Base-by-base conservation (phyloP, 2,329 filamentous ascomycete species). In the Lecanicillium sp. region DNA sequence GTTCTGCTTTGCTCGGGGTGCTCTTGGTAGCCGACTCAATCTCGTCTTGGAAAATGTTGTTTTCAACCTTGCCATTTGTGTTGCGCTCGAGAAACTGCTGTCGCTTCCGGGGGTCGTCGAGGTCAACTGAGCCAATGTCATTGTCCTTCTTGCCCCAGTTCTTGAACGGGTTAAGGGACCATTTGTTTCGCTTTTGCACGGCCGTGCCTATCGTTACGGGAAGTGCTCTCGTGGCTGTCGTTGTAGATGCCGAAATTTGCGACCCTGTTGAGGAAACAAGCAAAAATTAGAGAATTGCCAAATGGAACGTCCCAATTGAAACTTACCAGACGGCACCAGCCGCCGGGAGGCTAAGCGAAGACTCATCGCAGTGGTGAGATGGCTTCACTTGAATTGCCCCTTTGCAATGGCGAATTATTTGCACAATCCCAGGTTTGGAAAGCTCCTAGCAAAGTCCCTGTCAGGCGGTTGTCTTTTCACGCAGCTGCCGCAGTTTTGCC, bases 21-120 rank as follows among this genome's bases (percentile, higher is more conserved):
- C n/a, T 39, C 9, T 62, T 57, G 56, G 15, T 26, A 12, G 55
- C 51, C 15, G 54, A 57, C 50, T 73, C 67, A 54, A 75, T 67
- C 52, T 75, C 72, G 45, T 85, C 76, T 50, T 84, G 79, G 56
- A 87, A 79, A 56, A 88, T 73, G 47, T 79, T 83, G 57, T 80
- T 73, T 40, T 73, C 66, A 26, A 72, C 62, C 12, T 69, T 67
- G 36, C 70, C 69, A 55, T 67, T 62, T 61, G 66, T 61, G 56
- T 59, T 64, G 42, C 60, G 56, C 51, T 67, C 57, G 36, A 69
- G 58, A 61, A 74, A 69, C 54, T 68, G 58, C 53, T 70, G 58
- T 32, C 67, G 65, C 52, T 68, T 62, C 54, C 65, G 63, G 43
- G 69, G 68, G 54, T 71, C 63, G 55, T 73, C 65, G 44, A 74